A percentile compares a stretch with the other conserved stretches of the same genome.
Evolutionary conservation across 1,284 basidiomycete species (phyloP).

Genomic region (Retiboletus fuscus): DNA sequence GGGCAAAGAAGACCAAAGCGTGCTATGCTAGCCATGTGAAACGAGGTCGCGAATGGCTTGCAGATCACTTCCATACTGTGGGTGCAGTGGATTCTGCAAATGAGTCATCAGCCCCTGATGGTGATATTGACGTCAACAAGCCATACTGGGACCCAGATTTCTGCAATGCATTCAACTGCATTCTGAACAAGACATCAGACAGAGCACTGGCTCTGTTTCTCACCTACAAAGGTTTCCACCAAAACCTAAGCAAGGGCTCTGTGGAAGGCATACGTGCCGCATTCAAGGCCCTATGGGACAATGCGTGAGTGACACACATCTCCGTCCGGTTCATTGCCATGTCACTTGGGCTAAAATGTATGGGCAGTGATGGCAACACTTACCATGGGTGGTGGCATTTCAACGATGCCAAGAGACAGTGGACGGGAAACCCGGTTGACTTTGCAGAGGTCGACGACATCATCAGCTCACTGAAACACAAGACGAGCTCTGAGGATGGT

Average conservation of each 20-base stretch:
- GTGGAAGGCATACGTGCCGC: slow-evolving; percentile 1
- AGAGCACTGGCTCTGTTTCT: background rate
- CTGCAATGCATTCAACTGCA: background rate
- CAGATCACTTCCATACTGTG: too few species aligned
- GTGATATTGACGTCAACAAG: too few species aligned
- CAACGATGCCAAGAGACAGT: background rate
- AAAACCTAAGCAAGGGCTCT: background rate
- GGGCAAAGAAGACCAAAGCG: slow-evolving; percentile 9
- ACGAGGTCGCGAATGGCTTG: slow-evolving; percentile 10
- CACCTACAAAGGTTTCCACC: background rate
- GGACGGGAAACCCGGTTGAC: slow-evolving; percentile 12
- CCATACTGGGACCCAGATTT: background rate
- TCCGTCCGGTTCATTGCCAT: background rate
- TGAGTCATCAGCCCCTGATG: too few species aligned
- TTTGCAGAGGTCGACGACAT: slow-evolving; percentile 13
- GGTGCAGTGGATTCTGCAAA: too few species aligned
- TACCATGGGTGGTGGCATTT: background rate
- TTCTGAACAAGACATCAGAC: background rate
- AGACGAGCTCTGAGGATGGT: slow-evolving; percentile 12
- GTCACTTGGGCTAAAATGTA: background rate
- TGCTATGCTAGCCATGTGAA: slow-evolving; percentile 20
- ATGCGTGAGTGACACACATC: background rate
- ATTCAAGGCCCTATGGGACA: slow-evolving; percentile 6
- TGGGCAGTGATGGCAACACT: background rate
- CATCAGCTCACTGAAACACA: slow-evolving; percentile 21